Evolutionary conservation across 2,329 filamentous ascomycete genomes (phyloP).

Genomic region (Clarireedia sp.): DNA sequence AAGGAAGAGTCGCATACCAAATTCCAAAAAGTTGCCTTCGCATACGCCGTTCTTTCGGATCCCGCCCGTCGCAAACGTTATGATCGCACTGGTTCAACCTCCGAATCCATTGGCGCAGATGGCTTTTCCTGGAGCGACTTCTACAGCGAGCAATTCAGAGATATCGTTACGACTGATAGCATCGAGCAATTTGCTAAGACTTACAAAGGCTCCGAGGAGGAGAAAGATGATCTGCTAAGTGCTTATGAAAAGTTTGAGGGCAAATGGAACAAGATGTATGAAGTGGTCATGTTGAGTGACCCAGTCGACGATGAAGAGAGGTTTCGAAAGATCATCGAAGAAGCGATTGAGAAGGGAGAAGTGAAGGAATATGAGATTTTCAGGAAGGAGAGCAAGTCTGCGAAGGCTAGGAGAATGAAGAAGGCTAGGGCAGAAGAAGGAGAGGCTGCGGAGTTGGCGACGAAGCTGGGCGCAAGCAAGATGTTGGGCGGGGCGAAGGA

Average conservation of each 20-base stretch:
- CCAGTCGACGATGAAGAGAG: conserved; percentile 77
- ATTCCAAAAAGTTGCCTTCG: conserved; percentile 89
- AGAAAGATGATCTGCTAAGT: conserved; percentile 66
- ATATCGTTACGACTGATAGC: conserved; percentile 63
- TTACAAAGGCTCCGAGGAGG: conserved; percentile 84
- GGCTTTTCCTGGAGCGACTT: conserved; percentile 88
- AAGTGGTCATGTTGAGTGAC: conserved; percentile 78
- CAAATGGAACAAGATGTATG: conserved; percentile 69
- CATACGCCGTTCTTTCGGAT: conserved; percentile 88
- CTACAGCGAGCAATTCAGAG: conserved; percentile 76
- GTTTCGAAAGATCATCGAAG: conserved; percentile 72
- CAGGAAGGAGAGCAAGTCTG: conserved; percentile 61
- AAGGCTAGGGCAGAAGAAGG: conserved; percentile 52
- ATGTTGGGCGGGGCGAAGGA: conserved; percentile 40
- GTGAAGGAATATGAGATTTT: conserved; percentile 63
- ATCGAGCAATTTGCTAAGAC: conserved; percentile 68
- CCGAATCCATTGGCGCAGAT: conserved; percentile 71
- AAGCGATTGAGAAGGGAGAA: conserved; percentile 63
- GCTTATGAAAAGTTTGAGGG: conserved; percentile 70
- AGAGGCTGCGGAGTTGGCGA: conserved; percentile 69
- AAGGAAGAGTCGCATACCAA: conserved; percentile 67
- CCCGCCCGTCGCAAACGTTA: conserved; percentile 73
- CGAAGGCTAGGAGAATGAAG: conserved; percentile 50
- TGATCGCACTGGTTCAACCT: conserved; percentile 82
- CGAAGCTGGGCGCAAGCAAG: conserved; percentile 67